Evolutionary conservation across 192 early-diverging fungal genomes (phyloP).

Genomic region (Podila horticola): DNA sequence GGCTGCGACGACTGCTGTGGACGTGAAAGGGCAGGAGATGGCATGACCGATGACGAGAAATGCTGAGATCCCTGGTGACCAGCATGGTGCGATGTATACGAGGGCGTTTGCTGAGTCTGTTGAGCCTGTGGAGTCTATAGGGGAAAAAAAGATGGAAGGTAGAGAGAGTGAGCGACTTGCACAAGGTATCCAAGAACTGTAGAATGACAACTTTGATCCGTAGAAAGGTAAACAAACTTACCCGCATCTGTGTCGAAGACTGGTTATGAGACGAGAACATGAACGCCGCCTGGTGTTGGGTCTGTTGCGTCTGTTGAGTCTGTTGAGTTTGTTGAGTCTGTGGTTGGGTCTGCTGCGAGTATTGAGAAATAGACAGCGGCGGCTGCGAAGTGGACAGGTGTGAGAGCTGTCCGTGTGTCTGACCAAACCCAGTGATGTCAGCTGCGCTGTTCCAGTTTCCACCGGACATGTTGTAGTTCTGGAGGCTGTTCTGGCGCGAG

Average conservation of each 20-base stretch:
- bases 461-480: conserved; percentile 32
- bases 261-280: conserved; percentile 27
- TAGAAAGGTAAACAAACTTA: neutral
- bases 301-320: conserved; percentile 24
- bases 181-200: neutral
- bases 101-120: conserved; percentile 22
- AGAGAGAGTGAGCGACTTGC: neutral
- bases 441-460: conserved; percentile 31
- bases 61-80: conserved; percentile 38
- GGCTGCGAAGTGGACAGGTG: conserved; percentile 39
- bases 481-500: conserved; percentile 27
- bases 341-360: conserved; percentile 23
- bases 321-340: conserved; percentile 5
- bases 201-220: neutral
- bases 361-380: conserved; percentile 32
- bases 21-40: conserved; percentile 34
- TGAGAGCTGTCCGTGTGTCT: conserved; percentile 41
- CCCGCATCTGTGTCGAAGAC: conserved; percentile 27
- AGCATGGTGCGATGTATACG: conserved; percentile 34
- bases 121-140: conserved; percentile 2
- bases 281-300: conserved; percentile 39
- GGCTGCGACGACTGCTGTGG: conserved; percentile 36
- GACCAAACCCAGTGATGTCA: conserved; percentile 31
- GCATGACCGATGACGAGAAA: conserved; percentile 33
- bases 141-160: neutral